phyloP scores from a whole-genome alignment of 2,329 filamentous ascomycete species.

The Fusarium sterilihyphosum region DNA sequence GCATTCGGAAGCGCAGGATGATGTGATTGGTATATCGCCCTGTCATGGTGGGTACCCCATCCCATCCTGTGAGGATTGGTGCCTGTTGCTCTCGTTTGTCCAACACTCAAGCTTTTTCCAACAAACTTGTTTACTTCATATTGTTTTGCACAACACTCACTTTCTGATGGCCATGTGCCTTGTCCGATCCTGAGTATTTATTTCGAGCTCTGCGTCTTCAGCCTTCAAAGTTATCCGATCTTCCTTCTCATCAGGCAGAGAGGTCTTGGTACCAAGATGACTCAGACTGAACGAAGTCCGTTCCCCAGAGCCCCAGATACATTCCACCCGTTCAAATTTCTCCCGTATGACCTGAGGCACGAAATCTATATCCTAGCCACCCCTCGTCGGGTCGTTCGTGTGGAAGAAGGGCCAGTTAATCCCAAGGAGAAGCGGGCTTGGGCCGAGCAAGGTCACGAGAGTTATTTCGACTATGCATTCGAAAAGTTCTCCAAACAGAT shows the following conservation, averaged over 20 bases:
- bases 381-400: neutral
- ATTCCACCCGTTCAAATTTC: neutral
- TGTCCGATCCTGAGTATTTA: accelerated
- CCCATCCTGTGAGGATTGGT: no score
- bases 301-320: no score
- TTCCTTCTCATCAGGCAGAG: no score
- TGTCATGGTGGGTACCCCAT: neutral
- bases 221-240: neutral
- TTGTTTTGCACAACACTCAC: neutral
- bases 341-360: neutral
- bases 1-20: neutral
- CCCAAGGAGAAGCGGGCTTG: neutral
- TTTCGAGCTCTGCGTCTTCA: accelerated
- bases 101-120: neutral
- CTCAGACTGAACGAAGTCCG: no score
- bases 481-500: neutral
- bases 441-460: neutral
- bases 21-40: neutral
- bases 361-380: neutral
- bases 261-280: neutral
- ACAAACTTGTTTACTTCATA: neutral
- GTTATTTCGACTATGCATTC: neutral
- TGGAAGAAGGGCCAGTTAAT: neutral
- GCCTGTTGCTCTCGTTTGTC: no score
- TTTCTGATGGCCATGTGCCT: accelerated